phyloP scores from a whole-genome alignment of 2,329 filamentous ascomycete species.

The Scedosporium dehoogii region DNA sequence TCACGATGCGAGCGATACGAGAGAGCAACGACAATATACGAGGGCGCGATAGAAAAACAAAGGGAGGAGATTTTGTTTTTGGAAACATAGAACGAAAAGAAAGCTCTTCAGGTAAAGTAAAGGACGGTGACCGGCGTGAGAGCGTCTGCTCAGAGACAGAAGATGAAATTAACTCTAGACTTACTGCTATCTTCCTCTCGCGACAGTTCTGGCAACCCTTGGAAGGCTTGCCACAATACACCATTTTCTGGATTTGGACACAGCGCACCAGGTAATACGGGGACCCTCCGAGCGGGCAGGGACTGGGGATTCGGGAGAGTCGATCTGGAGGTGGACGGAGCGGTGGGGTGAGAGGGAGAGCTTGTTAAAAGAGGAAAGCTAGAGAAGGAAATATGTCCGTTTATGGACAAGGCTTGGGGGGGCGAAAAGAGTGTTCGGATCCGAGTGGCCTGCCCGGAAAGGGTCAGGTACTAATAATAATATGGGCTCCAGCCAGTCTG shows the following conservation, averaged over 20 bases:
- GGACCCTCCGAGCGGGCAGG: not conserved
- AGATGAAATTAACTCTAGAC: conserved; percentile 16
- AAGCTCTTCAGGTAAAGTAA: not conserved
- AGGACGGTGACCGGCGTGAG: not conserved
- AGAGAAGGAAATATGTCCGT: not conserved
- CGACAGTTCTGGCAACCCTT: conserved; percentile 46
- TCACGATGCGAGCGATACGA: not conserved
- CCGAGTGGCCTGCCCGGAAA: not conserved
- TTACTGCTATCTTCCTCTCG: conserved; percentile 45
- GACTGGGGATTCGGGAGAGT: not conserved
- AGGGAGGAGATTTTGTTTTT: not conserved
- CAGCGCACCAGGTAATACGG: not conserved
- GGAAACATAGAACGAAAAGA: not conserved
- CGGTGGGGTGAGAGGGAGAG: not conserved
- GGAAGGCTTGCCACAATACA: conserved; percentile 48
- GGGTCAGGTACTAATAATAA: not conserved
- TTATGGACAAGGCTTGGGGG: not conserved
- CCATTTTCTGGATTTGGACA: conserved; percentile 27
- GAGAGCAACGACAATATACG: not conserved
- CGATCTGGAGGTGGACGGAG: not conserved
- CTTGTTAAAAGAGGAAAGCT: not conserved
- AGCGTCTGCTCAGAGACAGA: not conserved
- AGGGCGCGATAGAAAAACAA: not conserved
- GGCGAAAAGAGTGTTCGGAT: not conserved
- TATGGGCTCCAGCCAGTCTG: not conserved